Conservation (phyloP, 208 protist species). For the Tritrichomonas musculus region DNA sequence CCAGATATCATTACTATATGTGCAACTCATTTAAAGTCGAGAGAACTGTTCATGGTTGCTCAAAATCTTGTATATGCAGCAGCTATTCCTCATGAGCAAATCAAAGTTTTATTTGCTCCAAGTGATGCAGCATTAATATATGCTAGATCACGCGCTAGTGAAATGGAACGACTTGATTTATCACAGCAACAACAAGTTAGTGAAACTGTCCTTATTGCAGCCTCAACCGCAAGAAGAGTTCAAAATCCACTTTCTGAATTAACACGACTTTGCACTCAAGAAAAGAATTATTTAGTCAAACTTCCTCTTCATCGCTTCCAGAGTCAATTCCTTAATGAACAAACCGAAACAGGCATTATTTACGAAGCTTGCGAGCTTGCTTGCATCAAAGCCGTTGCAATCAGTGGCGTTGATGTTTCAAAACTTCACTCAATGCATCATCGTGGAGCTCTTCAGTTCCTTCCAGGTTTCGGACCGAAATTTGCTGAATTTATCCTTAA, state of each 20-base stretch:
- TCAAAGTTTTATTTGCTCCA: not conserved
- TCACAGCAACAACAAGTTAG: not conserved
- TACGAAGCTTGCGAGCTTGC: not conserved
- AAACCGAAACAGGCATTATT: not conserved
- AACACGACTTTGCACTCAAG: not conserved
- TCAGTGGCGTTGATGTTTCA: not conserved
- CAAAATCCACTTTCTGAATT: slow-evolving; percentile 26
- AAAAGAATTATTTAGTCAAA: not conserved
- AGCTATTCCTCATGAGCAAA: too few species aligned
- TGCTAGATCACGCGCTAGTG: not conserved
- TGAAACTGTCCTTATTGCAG: not conserved
- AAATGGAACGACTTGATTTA: not conserved
- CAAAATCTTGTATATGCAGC: not conserved
- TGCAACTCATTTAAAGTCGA: not conserved
- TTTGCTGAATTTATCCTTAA: not conserved
- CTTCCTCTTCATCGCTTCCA: not conserved
- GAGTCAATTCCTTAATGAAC: not conserved
- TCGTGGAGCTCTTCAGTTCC: not conserved
- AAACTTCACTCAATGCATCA: not conserved
- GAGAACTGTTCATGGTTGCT: not conserved
- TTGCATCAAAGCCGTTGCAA: not conserved
- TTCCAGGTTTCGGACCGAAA: not conserved
- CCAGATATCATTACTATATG: not conserved
- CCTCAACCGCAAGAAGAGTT: not conserved
- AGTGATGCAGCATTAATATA: not conserved